Conservation (phyloP, 1,284 basidiomycete genomes). For the Singerocomus inundabilis region DNA sequence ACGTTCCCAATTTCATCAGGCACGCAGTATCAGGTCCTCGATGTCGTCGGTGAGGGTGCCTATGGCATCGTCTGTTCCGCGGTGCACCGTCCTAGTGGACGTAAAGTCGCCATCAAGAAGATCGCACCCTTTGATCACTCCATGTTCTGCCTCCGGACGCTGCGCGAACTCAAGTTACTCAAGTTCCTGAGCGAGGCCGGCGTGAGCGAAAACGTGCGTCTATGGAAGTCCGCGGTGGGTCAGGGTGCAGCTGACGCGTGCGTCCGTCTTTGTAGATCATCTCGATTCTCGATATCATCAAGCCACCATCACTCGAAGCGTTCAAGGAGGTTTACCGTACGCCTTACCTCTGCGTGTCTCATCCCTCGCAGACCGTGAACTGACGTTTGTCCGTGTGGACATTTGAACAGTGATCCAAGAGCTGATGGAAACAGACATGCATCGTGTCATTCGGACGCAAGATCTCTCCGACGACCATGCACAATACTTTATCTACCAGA, state of each 20-base stretch:
- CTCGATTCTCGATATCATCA: slow-evolving; percentile 93
- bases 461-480: slow-evolving; percentile 81
- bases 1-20: slow-evolving; percentile 40
- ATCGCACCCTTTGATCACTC: slow-evolving; percentile 91
- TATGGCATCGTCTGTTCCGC: slow-evolving; percentile 91
- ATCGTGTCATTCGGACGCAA: slow-evolving; percentile 75
- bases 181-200: slow-evolving; percentile 90
- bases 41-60: slow-evolving; percentile 88
- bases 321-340: slow-evolving; percentile 92
- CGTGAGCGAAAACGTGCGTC: slow-evolving; percentile 87
- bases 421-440: slow-evolving; percentile 73
- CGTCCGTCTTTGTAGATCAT: slow-evolving; percentile 67
- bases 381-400: slow-evolving; percentile 9
- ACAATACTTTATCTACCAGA: slow-evolving; percentile 82
- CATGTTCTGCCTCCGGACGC: slow-evolving; percentile 86
- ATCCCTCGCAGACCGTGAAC: neutral
- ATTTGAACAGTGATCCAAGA: slow-evolving; percentile 64
- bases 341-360: slow-evolving; percentile 30
- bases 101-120: slow-evolving; percentile 89
- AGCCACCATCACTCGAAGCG: slow-evolving; percentile 81
- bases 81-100: slow-evolving; percentile 74
- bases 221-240: neutral
- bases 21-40: slow-evolving; percentile 83
- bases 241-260: slow-evolving; percentile 1
- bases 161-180: slow-evolving; percentile 85